A percentile compares a stretch with the other conserved stretches of the same genome.
Conservation (phyloP, 345 rosid species). For the Salix arbutifolia region DNA sequence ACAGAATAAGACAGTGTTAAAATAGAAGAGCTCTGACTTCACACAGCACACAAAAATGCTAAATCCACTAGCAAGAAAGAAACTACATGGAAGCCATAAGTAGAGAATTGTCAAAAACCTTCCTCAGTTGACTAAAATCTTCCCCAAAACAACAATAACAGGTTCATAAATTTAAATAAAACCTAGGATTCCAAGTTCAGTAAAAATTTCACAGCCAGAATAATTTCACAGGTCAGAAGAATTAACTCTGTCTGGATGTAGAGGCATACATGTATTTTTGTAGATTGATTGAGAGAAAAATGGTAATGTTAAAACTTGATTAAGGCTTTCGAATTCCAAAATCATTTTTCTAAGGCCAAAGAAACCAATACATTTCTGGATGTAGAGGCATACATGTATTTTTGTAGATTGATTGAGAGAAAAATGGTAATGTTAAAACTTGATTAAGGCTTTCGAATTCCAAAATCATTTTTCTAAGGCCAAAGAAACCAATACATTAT, state of each 20-base stretch:
- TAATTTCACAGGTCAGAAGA: neutral
- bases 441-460: neutral
- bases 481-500: constrained; percentile 5
- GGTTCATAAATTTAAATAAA: neutral
- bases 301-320: neutral
- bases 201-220: constrained; percentile 6
- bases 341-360: constrained; percentile 16
- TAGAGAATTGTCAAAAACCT: neutral
- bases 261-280: constrained; percentile 9
- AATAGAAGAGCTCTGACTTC: neutral
- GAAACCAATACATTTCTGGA: no score
- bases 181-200: neutral
- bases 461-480: constrained; percentile 20
- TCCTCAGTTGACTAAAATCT: neutral
- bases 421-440: constrained; percentile 3
- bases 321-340: constrained; percentile 11
- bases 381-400: constrained; percentile 5
- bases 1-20: neutral
- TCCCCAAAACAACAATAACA: neutral
- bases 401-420: constrained; percentile 6
- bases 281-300: constrained; percentile 4
- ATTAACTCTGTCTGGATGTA: neutral
- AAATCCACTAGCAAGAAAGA: neutral
- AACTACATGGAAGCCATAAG: neutral
- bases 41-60: neutral